Percentiles rank a stretch among this genome's conserved stretches.
Conservation (phyloP, 2,329 filamentous ascomycete genomes). For the Microdochium trichocladiopsis region DNA sequence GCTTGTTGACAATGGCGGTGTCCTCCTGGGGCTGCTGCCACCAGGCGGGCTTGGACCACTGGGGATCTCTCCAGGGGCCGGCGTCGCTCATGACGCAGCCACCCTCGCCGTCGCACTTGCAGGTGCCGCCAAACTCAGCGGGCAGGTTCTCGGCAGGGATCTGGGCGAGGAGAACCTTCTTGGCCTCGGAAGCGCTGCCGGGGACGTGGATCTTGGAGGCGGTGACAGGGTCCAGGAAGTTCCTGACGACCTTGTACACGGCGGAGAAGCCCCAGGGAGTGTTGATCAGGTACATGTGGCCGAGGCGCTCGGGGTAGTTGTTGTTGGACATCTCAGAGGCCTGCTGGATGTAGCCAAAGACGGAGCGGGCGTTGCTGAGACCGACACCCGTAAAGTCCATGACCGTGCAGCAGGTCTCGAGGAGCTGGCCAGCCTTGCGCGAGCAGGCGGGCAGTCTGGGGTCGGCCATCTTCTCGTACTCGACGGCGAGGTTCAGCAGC, state of each 20-base stretch:
- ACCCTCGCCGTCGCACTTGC: slow-evolving; percentile 67
- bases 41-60: slow-evolving; percentile 61
- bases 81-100: slow-evolving; percentile 83
- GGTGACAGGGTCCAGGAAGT: slow-evolving; percentile 93
- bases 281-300: slow-evolving; percentile 96
- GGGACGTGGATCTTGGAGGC: slow-evolving; percentile 94
- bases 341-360: slow-evolving; percentile 81
- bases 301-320: slow-evolving; percentile 97
- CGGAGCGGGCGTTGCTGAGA: slow-evolving; percentile 69
- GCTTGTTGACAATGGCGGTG: slow-evolving; percentile 10
- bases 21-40: slow-evolving; percentile 45
- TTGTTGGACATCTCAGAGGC: slow-evolving; percentile 91
- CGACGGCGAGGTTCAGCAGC: slow-evolving; percentile 90
- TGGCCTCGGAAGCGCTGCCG: slow-evolving; percentile 58
- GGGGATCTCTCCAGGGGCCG: slow-evolving; percentile 76
- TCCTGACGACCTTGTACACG: slow-evolving; percentile 82
- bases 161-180: slow-evolving; percentile 77
- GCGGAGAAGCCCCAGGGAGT: slow-evolving; percentile 90
- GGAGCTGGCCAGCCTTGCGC: slow-evolving; percentile 78
- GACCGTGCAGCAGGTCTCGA: slow-evolving; percentile 97
- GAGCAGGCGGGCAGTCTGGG: slow-evolving; percentile 92
- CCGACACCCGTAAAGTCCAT: slow-evolving; percentile 97
- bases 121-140: slow-evolving; percentile 75
- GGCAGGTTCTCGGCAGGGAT: slow-evolving; percentile 87
- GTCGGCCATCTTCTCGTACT: slow-evolving; percentile 95